Conservation (phyloP, 1,139 yeast species). For the Geotrichum bryndzae region DNA sequence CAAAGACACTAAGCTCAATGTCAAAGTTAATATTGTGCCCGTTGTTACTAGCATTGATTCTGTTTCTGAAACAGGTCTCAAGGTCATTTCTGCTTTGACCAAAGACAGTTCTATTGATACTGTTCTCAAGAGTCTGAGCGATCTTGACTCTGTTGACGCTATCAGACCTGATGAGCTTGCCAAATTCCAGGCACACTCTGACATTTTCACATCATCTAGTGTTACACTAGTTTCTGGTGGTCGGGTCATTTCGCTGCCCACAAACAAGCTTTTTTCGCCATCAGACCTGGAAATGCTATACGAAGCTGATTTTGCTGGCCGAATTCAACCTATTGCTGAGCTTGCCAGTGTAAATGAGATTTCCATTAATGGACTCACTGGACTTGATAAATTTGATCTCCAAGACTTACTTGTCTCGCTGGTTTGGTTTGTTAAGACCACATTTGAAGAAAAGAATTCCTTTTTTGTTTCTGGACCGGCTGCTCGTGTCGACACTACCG, state of each 20-base stretch:
- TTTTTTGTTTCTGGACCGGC: slow-evolving; percentile 13
- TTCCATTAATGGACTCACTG: not conserved
- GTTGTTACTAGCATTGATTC: not conserved
- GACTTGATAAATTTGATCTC: slow-evolving; percentile 17
- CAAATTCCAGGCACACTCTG: not conserved
- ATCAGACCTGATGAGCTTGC: not conserved
- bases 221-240: slow-evolving; percentile 27
- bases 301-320: slow-evolving; percentile 25
- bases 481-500: slow-evolving; percentile 19
- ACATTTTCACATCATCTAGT: no score
- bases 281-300: slow-evolving; percentile 24
- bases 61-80: not conserved
- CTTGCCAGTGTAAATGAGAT: slow-evolving; percentile 11
- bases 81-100: not conserved
- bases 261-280: slow-evolving; percentile 7
- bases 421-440: slow-evolving; percentile 21
- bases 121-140: not conserved
- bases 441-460: slow-evolving; percentile 18
- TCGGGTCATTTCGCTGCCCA: slow-evolving; percentile 22
- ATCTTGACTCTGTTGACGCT: not conserved
- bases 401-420: slow-evolving; percentile 27
- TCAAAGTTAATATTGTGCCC: slow-evolving; percentile 39
- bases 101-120: not conserved
- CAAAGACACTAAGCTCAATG: slow-evolving; percentile 21
- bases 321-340: slow-evolving; percentile 25